These are phyloP conservation scores for Dothideomycetes sp. DNA, from an alignment of 2,329 filamentous ascomycete genomes.

Conservation along the genomic window DNA sequence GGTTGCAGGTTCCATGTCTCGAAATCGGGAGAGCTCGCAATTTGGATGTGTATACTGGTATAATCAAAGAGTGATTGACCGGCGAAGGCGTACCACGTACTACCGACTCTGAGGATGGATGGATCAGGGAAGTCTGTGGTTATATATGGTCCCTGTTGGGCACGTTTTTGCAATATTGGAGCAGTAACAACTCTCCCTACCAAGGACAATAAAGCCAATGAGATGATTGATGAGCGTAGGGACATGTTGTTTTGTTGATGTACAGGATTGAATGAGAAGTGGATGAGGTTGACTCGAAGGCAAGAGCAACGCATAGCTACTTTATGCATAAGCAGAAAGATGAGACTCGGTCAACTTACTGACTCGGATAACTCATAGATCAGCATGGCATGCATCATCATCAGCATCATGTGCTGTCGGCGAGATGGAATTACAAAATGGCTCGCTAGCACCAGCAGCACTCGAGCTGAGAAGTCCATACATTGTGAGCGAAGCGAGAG, in stretches of 20 bases:
- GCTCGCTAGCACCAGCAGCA: no score
- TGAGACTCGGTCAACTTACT: background rate
- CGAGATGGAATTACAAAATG: no score
- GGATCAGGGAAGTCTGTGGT: conserved; percentile 24
- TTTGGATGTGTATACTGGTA: conserved; percentile 24
- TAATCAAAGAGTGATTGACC: conserved; percentile 21
- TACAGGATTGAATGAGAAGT: background rate
- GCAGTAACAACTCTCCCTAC: background rate
- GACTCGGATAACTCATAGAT: background rate
- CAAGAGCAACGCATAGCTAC: background rate
- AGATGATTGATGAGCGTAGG: no score
- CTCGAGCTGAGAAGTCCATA: no score
- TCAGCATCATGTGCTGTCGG: background rate
- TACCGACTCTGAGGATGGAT: conserved; percentile 23
- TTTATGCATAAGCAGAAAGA: background rate
- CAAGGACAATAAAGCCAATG: background rate
- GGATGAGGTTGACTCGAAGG: background rate
- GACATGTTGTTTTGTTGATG: no score
- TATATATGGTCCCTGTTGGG: conserved; percentile 13
- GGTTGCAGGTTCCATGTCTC: conserved; percentile 21
- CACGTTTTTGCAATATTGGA: conserved; percentile 2
- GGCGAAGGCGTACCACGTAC: conserved; percentile 30
- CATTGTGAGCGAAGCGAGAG: no score
- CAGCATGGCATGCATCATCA: background rate
- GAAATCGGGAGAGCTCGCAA: conserved; percentile 28